These are phyloP conservation scores for Xenosphaeropsis pyriputrescens DNA, from an alignment of 2,329 filamentous ascomycete genomes.

Conservation along the genomic window DNA sequence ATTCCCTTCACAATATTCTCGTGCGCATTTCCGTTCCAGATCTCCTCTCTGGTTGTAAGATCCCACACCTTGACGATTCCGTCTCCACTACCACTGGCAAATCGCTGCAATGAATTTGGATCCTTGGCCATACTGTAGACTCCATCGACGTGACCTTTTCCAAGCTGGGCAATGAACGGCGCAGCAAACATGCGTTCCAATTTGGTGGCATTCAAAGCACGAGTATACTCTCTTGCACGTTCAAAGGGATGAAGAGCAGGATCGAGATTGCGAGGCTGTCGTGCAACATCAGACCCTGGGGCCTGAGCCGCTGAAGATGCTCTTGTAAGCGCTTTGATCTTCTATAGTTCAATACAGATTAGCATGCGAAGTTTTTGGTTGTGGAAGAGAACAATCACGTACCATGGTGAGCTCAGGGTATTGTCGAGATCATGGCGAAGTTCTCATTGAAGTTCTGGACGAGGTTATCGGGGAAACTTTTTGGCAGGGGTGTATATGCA, in stretches of 20 bases:
- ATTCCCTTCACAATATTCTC: conserved; percentile 89
- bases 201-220: conserved; percentile 74
- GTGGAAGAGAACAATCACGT: conserved; percentile 2
- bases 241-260: conserved; percentile 79
- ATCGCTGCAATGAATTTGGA: conserved; percentile 54
- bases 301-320: conserved; percentile 50
- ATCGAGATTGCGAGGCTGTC: conserved; percentile 60
- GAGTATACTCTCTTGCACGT: conserved; percentile 71
- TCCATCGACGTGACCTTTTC: conserved; percentile 83
- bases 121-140: conserved; percentile 73
- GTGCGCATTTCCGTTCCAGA: conserved; percentile 70
- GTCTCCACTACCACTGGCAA: conserved; percentile 79
- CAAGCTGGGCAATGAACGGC: conserved; percentile 76
- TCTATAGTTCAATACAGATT: conserved; percentile 19
- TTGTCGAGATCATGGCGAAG: conserved; percentile 6
- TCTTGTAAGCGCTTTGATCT: conserved; percentile 53
- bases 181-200: conserved; percentile 83
- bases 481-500: conserved; percentile 1
- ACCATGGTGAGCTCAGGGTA: conserved; percentile 14
- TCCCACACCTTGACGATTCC: conserved; percentile 93
- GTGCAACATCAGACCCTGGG: conserved; percentile 49
- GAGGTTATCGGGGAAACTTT: conserved; percentile 4
- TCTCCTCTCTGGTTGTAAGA: conserved; percentile 54
- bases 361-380: neutral
- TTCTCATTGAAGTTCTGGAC: conserved; percentile 1